Evolutionary conservation across 352 stramenopile genomes (phyloP), one percentile per base, ranked within the genome.

Genomic region (Phytophthora constricta): DNA sequence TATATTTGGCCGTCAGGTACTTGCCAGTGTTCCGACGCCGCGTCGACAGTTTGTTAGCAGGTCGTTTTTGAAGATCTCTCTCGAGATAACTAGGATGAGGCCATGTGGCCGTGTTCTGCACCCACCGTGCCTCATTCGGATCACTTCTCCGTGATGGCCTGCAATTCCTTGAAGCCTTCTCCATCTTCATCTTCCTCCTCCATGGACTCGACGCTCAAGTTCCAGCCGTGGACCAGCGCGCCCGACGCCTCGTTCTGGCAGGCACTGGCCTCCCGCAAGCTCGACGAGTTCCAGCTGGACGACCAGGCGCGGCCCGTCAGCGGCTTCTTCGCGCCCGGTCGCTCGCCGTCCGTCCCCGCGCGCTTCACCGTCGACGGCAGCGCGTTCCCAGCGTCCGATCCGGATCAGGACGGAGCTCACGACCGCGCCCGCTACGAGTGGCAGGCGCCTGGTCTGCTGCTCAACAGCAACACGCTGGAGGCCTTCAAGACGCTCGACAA

Each of bases 401-500:
- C 41, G 22, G 9, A 23, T 2, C 16, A 28, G 4, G 28, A 50
- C 37, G 80, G 78, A 14, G 58, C 72, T 13, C 56, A 58, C 5
- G 82, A 93, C 48, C 81, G 86, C 34, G 74, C 70, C 55, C 82
- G 86, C 2, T 92, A 94, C 62, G 86, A 96, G 58, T 97, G 86
- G 87, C 70, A 73, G 54, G 84, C 84, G 4, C 79, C 80, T 9
- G 90, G 90, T 17, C 37, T 82, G 22, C 65, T 97, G 0, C 68
- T 82, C 61, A 96, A 96, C 62, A 92, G 86, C 14, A 97, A 97
- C 62, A 97, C 91, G 20, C 62, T 96, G 5, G 87, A 97, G 73
- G 86, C 88, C 17, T 97, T 97, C 57, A 95, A 96, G 65, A 77
- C 61, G 1, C 62, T 94, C 17, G 90, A 97, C 74, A 97, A 97